phyloP scores from a whole-genome alignment of 441 rosid species.

The Isatis lusitanica region DNA sequence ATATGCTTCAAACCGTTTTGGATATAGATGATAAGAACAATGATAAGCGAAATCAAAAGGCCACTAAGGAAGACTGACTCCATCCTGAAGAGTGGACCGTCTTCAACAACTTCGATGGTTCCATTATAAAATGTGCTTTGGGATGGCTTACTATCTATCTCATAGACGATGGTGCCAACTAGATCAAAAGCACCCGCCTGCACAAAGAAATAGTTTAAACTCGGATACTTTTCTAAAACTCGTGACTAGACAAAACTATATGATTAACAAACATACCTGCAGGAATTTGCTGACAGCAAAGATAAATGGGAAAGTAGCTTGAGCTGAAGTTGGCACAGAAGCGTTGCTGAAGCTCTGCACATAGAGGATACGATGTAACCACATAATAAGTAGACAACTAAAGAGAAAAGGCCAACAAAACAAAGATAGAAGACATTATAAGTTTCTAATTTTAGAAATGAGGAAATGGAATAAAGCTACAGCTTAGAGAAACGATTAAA shows the following conservation, averaged over 20 bases:
- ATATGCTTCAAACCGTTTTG: conserved; percentile 64
- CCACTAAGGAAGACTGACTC: conserved; percentile 89
- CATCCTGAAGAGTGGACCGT: conserved; percentile 72
- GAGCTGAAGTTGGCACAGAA: conserved; percentile 72
- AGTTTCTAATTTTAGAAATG: not conserved
- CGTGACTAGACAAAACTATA: not conserved
- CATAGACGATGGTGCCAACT: conserved; percentile 77
- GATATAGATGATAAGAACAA: conserved; percentile 67
- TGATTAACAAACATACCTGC: conserved; percentile 53
- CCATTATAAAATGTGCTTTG: conserved; percentile 81
- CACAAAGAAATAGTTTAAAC: not conserved
- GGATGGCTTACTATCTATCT: conserved; percentile 78
- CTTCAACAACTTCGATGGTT: conserved; percentile 86
- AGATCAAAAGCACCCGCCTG: conserved; percentile 95
- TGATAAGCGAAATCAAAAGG: conserved; percentile 68
- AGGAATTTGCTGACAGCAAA: conserved; percentile 87
- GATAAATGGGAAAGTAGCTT: conserved; percentile 79
- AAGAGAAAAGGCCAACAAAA: not conserved
- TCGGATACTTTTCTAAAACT: not conserved
- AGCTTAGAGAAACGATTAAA: not conserved
- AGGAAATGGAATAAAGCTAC: not conserved
- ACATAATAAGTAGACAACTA: not conserved
- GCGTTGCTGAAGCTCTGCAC: conserved; percentile 82
- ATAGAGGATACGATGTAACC: not conserved
- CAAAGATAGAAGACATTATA: not conserved